Conservation (phyloP, 441 rosid species). For the Corymbia calophylla region DNA sequence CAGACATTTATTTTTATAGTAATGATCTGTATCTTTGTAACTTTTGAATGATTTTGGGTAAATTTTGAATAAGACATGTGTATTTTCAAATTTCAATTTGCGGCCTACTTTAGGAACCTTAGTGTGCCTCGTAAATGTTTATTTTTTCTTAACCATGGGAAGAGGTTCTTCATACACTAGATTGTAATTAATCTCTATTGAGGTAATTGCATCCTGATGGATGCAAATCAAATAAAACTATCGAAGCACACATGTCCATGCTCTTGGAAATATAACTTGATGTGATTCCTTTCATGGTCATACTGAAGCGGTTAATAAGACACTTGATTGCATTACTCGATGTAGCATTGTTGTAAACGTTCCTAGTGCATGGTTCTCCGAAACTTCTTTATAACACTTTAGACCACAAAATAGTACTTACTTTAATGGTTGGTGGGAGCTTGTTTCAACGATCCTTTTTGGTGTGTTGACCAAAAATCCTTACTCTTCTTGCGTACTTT, state of each 20-base stretch:
- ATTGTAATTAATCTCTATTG: background rate
- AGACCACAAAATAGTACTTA: background rate
- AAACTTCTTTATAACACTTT: background rate
- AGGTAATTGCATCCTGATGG: background rate
- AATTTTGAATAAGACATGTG: background rate
- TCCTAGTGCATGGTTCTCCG: background rate
- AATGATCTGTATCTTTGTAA: background rate
- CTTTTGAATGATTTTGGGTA: background rate
- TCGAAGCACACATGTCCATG: background rate
- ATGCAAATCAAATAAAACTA: background rate
- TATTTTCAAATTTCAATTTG: background rate
- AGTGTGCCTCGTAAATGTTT: background rate
- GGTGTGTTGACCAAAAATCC: background rate
- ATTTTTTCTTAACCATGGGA: background rate
- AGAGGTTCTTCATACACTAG: background rate
- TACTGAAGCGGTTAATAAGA: background rate
- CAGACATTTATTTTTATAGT: background rate
- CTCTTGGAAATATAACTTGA: background rate
- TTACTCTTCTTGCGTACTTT: background rate
- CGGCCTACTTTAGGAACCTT: background rate
- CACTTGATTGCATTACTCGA: background rate
- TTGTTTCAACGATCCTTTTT: background rate
- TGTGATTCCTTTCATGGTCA: background rate
- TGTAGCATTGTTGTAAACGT: background rate
- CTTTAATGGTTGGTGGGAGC: background rate